Evolutionary conservation across 352 stramenopile species (phyloP).

Genomic region (Phytopythium litorale): DNA sequence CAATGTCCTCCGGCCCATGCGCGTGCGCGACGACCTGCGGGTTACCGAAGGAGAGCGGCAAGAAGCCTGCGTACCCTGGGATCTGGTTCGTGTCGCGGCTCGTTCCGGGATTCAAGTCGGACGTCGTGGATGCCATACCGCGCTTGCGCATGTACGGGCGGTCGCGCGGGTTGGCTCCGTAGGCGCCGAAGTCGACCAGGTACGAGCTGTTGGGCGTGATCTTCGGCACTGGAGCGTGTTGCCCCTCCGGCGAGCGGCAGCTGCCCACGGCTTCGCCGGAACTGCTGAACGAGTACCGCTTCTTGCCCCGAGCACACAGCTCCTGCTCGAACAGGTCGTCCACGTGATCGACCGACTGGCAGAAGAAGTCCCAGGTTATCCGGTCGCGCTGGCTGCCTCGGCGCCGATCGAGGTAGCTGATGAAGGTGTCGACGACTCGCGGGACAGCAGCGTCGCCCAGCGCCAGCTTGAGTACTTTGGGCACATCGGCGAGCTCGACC

Average conservation of each 20-base stretch:
- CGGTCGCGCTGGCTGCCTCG: slow-evolving; percentile 26
- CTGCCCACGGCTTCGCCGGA: slow-evolving; percentile 11
- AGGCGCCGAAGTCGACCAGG: slow-evolving; percentile 65
- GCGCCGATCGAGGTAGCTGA: slow-evolving; percentile 41
- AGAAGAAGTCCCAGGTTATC: slow-evolving; percentile 54
- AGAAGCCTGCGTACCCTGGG: slow-evolving; percentile 71
- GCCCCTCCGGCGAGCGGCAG: slow-evolving; percentile 14
- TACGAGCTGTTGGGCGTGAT: slow-evolving; percentile 67
- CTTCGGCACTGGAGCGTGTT: slow-evolving; percentile 38
- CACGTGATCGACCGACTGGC: slow-evolving; percentile 34
- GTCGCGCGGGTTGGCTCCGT: slow-evolving; percentile 54
- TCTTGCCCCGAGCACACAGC: slow-evolving; percentile 16
- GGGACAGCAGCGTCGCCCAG: slow-evolving; percentile 24
- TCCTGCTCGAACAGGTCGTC: slow-evolving; percentile 35
- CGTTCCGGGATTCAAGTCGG: slow-evolving; percentile 67
- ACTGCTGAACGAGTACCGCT: slow-evolving; percentile 10
- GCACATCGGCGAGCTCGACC: slow-evolving; percentile 46
- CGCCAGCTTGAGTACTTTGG: slow-evolving; percentile 38
- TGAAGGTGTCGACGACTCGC: slow-evolving; percentile 40
- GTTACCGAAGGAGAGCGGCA: slow-evolving; percentile 57
- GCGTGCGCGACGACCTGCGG: slow-evolving; percentile 51
- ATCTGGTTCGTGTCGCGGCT: slow-evolving; percentile 77
- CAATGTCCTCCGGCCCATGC: slow-evolving; percentile 30
- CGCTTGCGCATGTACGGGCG: slow-evolving; percentile 69
- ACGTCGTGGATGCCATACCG: slow-evolving; percentile 77